Base-by-base conservation (phyloP, 2,329 filamentous ascomycete species). In the Coniella lustricola region DNA sequence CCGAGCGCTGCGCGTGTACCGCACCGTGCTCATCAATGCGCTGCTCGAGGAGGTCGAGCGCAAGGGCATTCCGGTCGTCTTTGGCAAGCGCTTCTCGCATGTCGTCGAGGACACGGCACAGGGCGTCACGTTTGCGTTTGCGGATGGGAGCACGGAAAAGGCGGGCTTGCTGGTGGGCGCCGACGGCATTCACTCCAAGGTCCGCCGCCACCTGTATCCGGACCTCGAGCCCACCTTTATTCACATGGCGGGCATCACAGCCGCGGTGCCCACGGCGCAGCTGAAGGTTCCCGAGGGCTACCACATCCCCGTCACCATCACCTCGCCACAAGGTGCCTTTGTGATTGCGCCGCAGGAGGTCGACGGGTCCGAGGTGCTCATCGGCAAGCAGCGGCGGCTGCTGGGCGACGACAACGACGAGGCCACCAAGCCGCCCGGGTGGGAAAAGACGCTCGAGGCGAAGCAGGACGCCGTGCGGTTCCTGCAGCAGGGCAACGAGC, bases 151-250 rank as follows among this genome's bases (percentile, higher is more conserved):
- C 0, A 63, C 57, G 0, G 63, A 55, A 1, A 59, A 55, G 0
- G 72, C 74, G 0, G 55, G 62, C 2, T 57, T 77, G 12, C 67
- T 83, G 0, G 64, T 82, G 14, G 79, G 77, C 0, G 75, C 76
- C 0, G 79, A 83, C 50, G 79, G 79, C 1, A 82, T 82, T 43
- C 75, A 82, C 57, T 81, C 77, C 0, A 66, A 63, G 0, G 74
- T 82, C 0, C 69, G 77, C 3, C 66, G 63, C 3, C 71, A 78
- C 36, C 62, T 83, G 0, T 67, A 73, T 39, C 73, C 76, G 0
- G 66, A 70, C 0, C 55, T 75, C 1, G 58, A 68, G 31, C 73
- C 79, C 1, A 65, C 62, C 1, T 82, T 77, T 56, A 73, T 70
- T 1, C 73, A 73, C 32, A 70, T 73, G 60, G 60, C 64, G 10